Conservation (phyloP, 352 stramenopile species). For the Pythium myriotylum region DNA sequence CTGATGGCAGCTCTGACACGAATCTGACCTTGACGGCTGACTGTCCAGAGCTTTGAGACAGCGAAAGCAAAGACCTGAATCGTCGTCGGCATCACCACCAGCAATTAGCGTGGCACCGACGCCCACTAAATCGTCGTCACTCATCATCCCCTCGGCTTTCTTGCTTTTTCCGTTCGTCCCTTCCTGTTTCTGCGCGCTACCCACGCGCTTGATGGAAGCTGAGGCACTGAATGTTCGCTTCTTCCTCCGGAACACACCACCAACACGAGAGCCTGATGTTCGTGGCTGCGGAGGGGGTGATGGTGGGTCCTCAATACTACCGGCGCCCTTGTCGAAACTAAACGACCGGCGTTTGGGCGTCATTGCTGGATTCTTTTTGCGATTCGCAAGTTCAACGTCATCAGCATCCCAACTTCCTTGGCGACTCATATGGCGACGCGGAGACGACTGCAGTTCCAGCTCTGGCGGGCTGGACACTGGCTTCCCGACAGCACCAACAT, state of each 20-base stretch:
- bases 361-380: slow-evolving; percentile 8
- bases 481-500: not conserved
- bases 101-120: not conserved
- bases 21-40: not conserved
- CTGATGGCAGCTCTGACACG: slow-evolving; percentile 66
- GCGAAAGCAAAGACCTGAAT: slow-evolving; percentile 65
- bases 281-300: slow-evolving; percentile 3
- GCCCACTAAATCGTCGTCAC: slow-evolving; percentile 15
- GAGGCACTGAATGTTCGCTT: slow-evolving; percentile 13
- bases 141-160: slow-evolving; percentile 1
- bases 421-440: slow-evolving; percentile 20
- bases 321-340: slow-evolving; percentile 19
- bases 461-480: not conserved
- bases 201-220: slow-evolving; percentile 1
- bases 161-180: not conserved
- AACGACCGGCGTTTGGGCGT: slow-evolving; percentile 25
- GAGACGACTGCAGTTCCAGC: not conserved
- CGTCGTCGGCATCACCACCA: slow-evolving; percentile 46
- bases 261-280: slow-evolving; percentile 10
- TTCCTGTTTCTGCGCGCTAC: not conserved
- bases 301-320: not conserved
- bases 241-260: slow-evolving; percentile 13
- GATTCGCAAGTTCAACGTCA: slow-evolving; percentile 14
- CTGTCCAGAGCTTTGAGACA: slow-evolving; percentile 40
- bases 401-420: slow-evolving; percentile 23